These are phyloP conservation scores for Grosmannia clavigera DNA, from an alignment of 2,329 filamentous ascomycete genomes.

Conservation along the genomic window DNA sequence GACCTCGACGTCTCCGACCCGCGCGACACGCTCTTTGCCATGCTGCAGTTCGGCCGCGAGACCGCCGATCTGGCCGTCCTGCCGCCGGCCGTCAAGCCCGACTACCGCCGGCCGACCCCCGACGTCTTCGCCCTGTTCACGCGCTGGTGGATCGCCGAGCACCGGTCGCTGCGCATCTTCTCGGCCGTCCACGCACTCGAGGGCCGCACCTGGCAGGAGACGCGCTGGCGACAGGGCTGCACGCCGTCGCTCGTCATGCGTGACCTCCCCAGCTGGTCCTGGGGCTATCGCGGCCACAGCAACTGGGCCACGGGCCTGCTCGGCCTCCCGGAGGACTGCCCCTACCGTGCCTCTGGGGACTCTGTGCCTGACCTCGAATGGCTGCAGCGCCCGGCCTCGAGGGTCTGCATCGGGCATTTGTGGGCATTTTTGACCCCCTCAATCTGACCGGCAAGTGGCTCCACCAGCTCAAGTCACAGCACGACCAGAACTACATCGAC, in stretches of 20 bases:
- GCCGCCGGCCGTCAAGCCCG: slow-evolving; percentile 1
- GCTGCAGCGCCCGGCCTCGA: background rate
- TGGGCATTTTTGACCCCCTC: background rate
- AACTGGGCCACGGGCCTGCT: background rate
- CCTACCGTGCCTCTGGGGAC: background rate
- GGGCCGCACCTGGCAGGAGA: background rate
- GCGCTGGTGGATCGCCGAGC: slow-evolving; percentile 9
- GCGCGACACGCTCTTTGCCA: slow-evolving; percentile 9
- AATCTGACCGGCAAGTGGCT: background rate
- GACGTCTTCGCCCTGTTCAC: slow-evolving; percentile 8
- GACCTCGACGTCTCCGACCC: slow-evolving; percentile 8
- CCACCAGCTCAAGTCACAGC: background rate
- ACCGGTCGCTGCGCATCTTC: slow-evolving; percentile 7
- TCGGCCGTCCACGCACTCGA: slow-evolving; percentile 6
- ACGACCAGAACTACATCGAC: background rate
- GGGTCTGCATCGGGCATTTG: background rate
- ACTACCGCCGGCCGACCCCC: slow-evolving; percentile 3
- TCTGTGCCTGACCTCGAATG: background rate
- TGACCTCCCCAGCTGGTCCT: background rate
- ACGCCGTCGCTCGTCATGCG: background rate
- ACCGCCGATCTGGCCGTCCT: background rate
- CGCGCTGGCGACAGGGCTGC: background rate
- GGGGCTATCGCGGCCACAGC: background rate
- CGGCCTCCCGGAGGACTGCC: background rate
- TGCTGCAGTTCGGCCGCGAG: slow-evolving; percentile 8